Conservation (phyloP, 257 asterid genomes). For the Mitragyna speciosa region DNA sequence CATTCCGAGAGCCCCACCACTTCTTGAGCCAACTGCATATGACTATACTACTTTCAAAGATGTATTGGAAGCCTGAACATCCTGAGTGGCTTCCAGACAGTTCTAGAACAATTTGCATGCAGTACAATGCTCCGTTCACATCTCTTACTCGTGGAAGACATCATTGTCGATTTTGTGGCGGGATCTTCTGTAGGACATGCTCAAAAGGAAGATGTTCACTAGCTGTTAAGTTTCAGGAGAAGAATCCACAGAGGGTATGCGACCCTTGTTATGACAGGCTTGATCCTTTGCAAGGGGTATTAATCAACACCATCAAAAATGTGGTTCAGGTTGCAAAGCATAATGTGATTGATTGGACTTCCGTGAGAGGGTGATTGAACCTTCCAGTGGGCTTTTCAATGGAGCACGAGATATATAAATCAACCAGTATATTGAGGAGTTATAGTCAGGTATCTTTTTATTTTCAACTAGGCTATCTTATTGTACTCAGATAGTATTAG, state of each 20-base stretch:
- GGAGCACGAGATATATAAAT: constrained; percentile 95
- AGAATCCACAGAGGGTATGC: constrained; percentile 96
- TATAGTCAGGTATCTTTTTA: constrained; percentile 64
- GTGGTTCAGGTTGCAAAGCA: constrained; percentile 90
- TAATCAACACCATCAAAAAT: constrained; percentile 85
- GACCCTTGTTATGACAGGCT: constrained; percentile 97
- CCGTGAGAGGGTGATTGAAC: constrained; percentile 91
- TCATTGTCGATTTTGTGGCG: constrained; percentile 98
- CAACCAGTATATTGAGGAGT: constrained; percentile 69
- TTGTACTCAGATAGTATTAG: neutral
- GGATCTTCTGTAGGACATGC: constrained; percentile 86
- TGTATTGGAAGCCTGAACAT: constrained; percentile 94
- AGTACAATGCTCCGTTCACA: constrained; percentile 80
- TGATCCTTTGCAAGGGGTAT: constrained; percentile 85
- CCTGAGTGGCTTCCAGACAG: constrained; percentile 99
- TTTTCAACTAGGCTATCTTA: constrained; percentile 1
- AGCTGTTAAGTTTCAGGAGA: constrained; percentile 88
- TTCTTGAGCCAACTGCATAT: constrained; percentile 60
- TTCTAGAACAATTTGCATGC: constrained; percentile 78
- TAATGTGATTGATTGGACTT: constrained; percentile 99
- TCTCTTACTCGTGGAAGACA: constrained; percentile 97
- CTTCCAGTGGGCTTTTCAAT: constrained; percentile 94
- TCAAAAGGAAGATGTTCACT: constrained; percentile 89
- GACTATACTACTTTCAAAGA: constrained; percentile 71
- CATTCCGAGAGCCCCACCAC: constrained; percentile 97